These are phyloP conservation scores for Immersiella caudata DNA, from an alignment of 495 filamentous ascomycete genomes.

Conservation along the genomic window DNA sequence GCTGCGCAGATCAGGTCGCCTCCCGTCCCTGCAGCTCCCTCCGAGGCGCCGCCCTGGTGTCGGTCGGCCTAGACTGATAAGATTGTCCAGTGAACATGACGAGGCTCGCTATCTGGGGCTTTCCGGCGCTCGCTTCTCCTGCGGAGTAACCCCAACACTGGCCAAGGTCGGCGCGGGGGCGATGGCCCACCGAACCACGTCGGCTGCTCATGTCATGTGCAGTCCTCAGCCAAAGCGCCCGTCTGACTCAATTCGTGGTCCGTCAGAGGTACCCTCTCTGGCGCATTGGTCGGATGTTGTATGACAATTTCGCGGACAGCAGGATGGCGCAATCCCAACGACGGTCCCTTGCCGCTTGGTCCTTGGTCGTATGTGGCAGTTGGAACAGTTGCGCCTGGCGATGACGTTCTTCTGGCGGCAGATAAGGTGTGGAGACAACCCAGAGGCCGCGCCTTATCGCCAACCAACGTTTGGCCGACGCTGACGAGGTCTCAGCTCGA, in stretches of 20 bases:
- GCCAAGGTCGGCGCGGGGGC: neutral
- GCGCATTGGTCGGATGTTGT: neutral
- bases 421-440: neutral
- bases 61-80: neutral
- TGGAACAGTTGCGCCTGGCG: neutral
- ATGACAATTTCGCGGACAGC: neutral
- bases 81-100: neutral
- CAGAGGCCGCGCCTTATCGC: neutral
- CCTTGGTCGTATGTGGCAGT: neutral
- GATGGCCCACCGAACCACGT: neutral
- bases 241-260: neutral
- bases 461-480: neutral
- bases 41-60: neutral
- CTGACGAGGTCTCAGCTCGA: neutral
- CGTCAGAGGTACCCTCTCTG: neutral
- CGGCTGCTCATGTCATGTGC: neutral
- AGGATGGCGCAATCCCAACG: neutral
- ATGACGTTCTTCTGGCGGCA: neutral
- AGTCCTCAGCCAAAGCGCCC: neutral
- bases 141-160: neutral
- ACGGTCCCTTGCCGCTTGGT: neutral
- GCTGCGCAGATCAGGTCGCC: neutral
- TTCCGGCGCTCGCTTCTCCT: neutral
- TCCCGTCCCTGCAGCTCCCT: neutral
- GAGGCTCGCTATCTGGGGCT: conserved; percentile 1